A percentile compares a stretch with the other conserved stretches of the same genome.
phyloP scores from a whole-genome alignment of 140 eudicot genomes.

The Oenanthe javanica region DNA sequence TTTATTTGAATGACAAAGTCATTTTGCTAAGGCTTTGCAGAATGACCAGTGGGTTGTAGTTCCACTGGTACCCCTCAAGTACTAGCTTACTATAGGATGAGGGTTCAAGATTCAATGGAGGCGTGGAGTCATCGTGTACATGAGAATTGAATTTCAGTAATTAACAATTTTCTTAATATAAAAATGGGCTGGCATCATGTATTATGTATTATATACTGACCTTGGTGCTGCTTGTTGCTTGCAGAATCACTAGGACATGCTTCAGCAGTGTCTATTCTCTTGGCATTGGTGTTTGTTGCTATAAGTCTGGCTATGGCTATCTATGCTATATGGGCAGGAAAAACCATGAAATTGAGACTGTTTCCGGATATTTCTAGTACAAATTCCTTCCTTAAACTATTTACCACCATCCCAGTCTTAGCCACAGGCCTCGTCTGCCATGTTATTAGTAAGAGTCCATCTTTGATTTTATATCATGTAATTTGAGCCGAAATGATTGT shows the following conservation, averaged over 20 bases:
- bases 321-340: conserved; percentile 54
- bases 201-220: not conserved
- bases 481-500: not conserved
- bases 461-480: not conserved
- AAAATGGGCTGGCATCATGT: not conserved
- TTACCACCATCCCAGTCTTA: conserved; percentile 76
- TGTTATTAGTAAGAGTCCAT: conserved; percentile 47
- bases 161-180: not conserved
- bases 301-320: conserved; percentile 74
- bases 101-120: not conserved
- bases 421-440: conserved; percentile 83
- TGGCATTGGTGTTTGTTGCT: conserved; percentile 72
- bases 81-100: not conserved
- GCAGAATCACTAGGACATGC: conserved; percentile 88
- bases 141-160: not conserved
- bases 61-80: not conserved
- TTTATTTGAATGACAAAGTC: not conserved
- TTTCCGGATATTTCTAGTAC: conserved; percentile 54
- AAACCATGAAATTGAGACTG: conserved; percentile 47
- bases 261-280: conserved; percentile 68
- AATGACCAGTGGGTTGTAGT: not conserved
- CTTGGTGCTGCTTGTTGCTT: conserved; percentile 12
- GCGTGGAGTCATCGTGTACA: not conserved
- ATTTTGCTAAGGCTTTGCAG: not conserved
- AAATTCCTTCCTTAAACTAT: conserved; percentile 44